phyloP scores from a whole-genome alignment of 2,329 filamentous ascomycete species.

The Penicillium sclerotigenum region DNA sequence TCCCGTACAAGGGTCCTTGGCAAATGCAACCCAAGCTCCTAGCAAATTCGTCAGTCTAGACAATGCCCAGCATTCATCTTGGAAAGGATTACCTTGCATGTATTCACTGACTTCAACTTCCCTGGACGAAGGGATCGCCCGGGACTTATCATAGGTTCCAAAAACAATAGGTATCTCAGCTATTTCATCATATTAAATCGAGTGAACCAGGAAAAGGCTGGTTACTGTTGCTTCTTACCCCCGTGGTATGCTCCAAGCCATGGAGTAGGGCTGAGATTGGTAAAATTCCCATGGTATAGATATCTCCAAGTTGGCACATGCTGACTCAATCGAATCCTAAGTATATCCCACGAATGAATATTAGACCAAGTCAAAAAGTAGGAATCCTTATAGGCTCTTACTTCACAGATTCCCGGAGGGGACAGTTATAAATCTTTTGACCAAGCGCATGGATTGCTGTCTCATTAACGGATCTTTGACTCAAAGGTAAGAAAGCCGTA shows the following conservation, averaged over 20 bases:
- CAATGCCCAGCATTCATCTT: background rate
- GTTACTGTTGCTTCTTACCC: conserved; percentile 17
- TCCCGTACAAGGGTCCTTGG: conserved; percentile 3
- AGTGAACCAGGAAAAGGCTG: background rate
- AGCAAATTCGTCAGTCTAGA: background rate
- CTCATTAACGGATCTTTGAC: background rate
- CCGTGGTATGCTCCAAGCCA: conserved; percentile 47
- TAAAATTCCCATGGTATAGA: conserved; percentile 41
- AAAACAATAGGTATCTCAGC: conserved; percentile 15
- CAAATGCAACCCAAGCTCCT: conserved; percentile 11
- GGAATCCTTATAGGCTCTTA: background rate
- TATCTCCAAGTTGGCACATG: conserved; percentile 39
- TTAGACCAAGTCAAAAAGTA: background rate
- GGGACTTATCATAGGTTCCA: conserved; percentile 9
- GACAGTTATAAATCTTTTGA: background rate
- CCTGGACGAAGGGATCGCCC: background rate
- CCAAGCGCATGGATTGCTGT: background rate
- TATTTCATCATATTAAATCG: background rate
- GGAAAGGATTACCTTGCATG: conserved; percentile 9
- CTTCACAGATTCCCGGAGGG: background rate
- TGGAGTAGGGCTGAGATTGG: conserved; percentile 36
- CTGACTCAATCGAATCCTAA: background rate
- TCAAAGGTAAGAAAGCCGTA: background rate
- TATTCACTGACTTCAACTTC: conserved; percentile 8
- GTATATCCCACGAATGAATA: background rate